These are phyloP conservation scores for Lecanosticta acicola DNA, from an alignment of 2,329 filamentous ascomycete genomes.

Conservation along the genomic window DNA sequence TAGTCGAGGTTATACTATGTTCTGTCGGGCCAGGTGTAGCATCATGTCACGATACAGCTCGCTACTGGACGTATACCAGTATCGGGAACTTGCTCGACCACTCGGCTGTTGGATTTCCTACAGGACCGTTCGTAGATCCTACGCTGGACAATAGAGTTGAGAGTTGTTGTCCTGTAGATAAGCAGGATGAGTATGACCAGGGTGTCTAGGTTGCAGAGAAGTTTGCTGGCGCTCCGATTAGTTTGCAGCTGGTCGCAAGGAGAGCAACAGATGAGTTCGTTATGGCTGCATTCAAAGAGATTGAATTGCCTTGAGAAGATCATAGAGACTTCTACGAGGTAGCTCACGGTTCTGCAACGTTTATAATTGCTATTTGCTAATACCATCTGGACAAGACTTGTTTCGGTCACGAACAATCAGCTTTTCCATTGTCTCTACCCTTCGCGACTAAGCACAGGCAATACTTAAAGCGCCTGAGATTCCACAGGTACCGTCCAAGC, in stretches of 20 bases:
- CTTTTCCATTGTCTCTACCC: too few species aligned
- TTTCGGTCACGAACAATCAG: neutral
- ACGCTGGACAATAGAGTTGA: conserved; percentile 38
- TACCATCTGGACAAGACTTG: neutral
- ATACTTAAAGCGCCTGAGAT: neutral
- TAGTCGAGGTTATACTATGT: conserved; percentile 60
- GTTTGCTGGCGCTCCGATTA: conserved; percentile 2
- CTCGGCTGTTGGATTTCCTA: conserved; percentile 56
- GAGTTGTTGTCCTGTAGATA: conserved; percentile 38
- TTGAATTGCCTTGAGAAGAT: neutral
- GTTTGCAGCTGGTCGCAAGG: conserved; percentile 6
- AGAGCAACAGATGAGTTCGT: conserved; percentile 7
- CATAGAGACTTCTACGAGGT: too few species aligned
- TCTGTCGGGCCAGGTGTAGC: conserved; percentile 53
- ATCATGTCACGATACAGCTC: conserved; percentile 49
- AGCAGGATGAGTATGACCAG: conserved; percentile 45
- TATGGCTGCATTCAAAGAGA: conserved; percentile 3
- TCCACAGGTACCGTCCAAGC: too few species aligned
- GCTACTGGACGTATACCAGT: conserved; percentile 60
- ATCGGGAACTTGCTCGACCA: conserved; percentile 64
- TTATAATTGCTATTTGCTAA: too few species aligned
- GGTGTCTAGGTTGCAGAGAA: conserved; percentile 38
- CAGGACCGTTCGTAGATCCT: conserved; percentile 40
- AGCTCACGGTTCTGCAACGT: too few species aligned
- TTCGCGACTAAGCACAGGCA: neutral